Conservation (phyloP, 2,329 filamentous ascomycete genomes). For the Fusarium stilboides region DNA sequence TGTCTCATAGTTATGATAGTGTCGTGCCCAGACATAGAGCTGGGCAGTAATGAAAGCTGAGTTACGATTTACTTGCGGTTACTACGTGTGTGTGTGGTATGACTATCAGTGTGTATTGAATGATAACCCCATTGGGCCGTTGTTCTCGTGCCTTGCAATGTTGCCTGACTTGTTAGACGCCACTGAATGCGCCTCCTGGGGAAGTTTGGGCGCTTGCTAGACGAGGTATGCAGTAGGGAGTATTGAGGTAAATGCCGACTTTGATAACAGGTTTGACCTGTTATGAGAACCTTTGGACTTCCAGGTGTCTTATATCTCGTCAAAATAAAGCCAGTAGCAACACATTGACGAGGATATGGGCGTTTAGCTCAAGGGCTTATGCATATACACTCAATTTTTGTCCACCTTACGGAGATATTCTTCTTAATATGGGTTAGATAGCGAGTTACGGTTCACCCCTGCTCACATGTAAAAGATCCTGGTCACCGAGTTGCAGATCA, state of each 20-base stretch:
- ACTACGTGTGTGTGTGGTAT: neutral
- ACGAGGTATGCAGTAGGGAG: too few relatives aligned
- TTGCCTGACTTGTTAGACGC: neutral
- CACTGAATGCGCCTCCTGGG: neutral
- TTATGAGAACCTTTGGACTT: too few relatives aligned
- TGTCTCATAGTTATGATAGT: conserved; percentile 26
- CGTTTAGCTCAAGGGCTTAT: too few relatives aligned
- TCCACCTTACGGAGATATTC: neutral
- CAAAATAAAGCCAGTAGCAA: too few relatives aligned
- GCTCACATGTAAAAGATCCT: neutral
- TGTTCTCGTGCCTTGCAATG: neutral
- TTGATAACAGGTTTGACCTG: too few relatives aligned
- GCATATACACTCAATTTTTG: too few relatives aligned
- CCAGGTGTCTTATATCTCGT: too few relatives aligned
- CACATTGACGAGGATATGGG: too few relatives aligned
- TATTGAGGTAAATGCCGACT: too few relatives aligned
- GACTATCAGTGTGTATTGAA: neutral
- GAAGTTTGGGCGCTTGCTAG: neutral
- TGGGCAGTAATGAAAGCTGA: conserved; percentile 33
- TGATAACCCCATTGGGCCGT: neutral
- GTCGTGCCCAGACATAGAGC: conserved; percentile 13
- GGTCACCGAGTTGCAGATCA: conserved; percentile 1
- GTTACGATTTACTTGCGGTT: conserved; percentile 1
- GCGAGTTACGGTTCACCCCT: neutral
- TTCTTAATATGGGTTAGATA: neutral